Evolutionary conservation across 257 asterid species (phyloP), one percentile per base, ranked within the genome.

Genomic region (Echium plantagineum): DNA sequence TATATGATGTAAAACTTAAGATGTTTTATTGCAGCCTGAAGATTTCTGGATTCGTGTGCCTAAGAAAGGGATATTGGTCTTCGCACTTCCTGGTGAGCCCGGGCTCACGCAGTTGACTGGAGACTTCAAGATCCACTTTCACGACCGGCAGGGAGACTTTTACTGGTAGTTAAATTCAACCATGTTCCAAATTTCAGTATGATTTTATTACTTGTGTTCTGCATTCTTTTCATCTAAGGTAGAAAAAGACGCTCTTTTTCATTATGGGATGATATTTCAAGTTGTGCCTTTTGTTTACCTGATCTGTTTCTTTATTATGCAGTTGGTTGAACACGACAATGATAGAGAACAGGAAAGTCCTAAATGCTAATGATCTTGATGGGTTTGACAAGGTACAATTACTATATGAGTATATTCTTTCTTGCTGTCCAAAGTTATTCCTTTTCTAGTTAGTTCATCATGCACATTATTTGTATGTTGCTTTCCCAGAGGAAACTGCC

Each of bases 41-140:
- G 95, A 81, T 68, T 84, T 58, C 75, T 93, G 99, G 99, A 84
- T 93, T 71, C 78, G 82, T 68, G 96, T 96, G 67, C 99, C 96
- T 9, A 93, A 80, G 73, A 93, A 93, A 68, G 99, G 99, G 68
- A 80, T 93, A 69, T 78, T 89, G 90, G 97, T 93, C 38, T 89
- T 93, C 80, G 99, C 99, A 56, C 99, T 93, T 75, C 97, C 99
- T 52, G 99, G 99, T 64, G 97, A 89, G 74, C 94, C 97, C 64
- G 99, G 99, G 60, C 75, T 93, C 64, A 78, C 97, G 9, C 88
- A 86, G 72, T 71, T 93, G 78, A 73, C 86, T 66, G 97, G 99
- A 56, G 97, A 93, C 77, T 93, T 93, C 81, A 93, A 86, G 79
- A 81, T 93, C 75, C 95, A 89, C 71, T 93, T 93, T 77, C 95